Evolutionary conservation across 371 early-diverging fungal species (phyloP).

Genomic region (Mortierella sp.): DNA sequence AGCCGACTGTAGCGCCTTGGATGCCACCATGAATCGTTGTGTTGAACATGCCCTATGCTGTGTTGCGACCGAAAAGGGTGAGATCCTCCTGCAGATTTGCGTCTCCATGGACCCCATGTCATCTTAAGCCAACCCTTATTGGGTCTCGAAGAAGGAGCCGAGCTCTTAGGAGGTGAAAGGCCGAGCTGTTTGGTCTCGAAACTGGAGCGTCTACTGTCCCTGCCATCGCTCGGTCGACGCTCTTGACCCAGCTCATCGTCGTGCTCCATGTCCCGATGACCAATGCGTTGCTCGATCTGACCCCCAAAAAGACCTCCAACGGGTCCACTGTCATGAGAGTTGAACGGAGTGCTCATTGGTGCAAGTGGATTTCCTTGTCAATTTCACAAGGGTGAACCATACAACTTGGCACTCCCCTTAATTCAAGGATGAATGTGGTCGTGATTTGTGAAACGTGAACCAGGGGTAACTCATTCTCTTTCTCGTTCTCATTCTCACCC

Average conservation of each 20-base stretch:
- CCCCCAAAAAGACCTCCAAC: constrained; percentile 40
- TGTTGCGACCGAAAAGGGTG: constrained; percentile 1
- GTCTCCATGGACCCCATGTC: constrained; percentile 10
- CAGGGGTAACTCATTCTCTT: no score
- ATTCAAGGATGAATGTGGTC: no score
- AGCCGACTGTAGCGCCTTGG: constrained; percentile 3
- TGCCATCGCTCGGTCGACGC: constrained; percentile 22
- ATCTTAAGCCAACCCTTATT: constrained; percentile 14
- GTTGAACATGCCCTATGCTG: constrained; percentile 1
- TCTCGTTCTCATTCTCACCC: no score
- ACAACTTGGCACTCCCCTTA: no score
- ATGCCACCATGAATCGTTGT: constrained; percentile 13
- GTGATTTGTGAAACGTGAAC: no score
- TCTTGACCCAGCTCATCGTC: constrained; percentile 16
- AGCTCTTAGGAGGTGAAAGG: not conserved
- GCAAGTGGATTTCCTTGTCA: no score
- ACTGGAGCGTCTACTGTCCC: constrained; percentile 7
- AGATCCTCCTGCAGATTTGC: not conserved
- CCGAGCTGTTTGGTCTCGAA: constrained; percentile 10
- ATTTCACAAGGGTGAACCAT: no score
- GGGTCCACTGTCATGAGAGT: constrained; percentile 25
- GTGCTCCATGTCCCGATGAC: constrained; percentile 16
- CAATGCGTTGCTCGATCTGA: constrained; percentile 40
- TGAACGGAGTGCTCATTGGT: constrained; percentile 33
- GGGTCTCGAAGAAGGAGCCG: constrained; percentile 8